These are phyloP conservation scores for Aspergillus ruber DNA, from an alignment of 2,329 filamentous ascomycete genomes.

Conservation along the genomic window DNA sequence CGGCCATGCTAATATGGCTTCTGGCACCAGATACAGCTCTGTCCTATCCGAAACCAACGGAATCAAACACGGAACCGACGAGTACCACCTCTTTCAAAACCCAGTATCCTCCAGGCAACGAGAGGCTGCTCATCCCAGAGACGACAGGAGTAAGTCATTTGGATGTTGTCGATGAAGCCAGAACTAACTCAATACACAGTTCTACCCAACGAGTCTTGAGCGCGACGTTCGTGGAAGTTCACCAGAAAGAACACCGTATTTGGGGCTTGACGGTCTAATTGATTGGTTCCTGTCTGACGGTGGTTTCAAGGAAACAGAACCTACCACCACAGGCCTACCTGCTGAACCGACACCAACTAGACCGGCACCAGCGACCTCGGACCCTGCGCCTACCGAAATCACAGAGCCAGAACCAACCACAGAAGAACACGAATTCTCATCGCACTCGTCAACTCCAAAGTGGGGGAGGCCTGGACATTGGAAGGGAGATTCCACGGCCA, in stretches of 20 bases:
- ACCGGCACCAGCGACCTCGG: not conserved
- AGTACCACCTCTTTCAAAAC: slow-evolving; percentile 21
- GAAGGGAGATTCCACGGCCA: not conserved
- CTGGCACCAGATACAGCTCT: slow-evolving; percentile 22
- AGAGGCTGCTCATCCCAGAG: slow-evolving; percentile 20
- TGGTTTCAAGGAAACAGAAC: not conserved
- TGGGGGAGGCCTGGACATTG: too few species aligned
- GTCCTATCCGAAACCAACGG: slow-evolving; percentile 18
- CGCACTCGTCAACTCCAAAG: too few species aligned
- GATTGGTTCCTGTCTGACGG: not conserved
- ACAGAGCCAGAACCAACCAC: not conserved
- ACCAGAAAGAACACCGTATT: not conserved
- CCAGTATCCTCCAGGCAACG: slow-evolving; percentile 29
- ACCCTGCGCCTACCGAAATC: not conserved
- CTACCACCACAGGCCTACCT: not conserved
- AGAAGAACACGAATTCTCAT: too few species aligned
- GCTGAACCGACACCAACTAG: not conserved
- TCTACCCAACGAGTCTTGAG: slow-evolving; percentile 26
- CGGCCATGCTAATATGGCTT: slow-evolving; percentile 31
- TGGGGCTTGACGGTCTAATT: not conserved
- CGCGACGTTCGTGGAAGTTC: slow-evolving; percentile 15
- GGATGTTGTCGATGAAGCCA: not conserved
- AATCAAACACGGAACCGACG: slow-evolving; percentile 11
- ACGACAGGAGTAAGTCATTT: slow-evolving; percentile 25
- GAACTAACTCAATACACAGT: slow-evolving; percentile 16